Conservation (phyloP, 2,329 filamentous ascomycete genomes). For the Neonectria faginata region DNA sequence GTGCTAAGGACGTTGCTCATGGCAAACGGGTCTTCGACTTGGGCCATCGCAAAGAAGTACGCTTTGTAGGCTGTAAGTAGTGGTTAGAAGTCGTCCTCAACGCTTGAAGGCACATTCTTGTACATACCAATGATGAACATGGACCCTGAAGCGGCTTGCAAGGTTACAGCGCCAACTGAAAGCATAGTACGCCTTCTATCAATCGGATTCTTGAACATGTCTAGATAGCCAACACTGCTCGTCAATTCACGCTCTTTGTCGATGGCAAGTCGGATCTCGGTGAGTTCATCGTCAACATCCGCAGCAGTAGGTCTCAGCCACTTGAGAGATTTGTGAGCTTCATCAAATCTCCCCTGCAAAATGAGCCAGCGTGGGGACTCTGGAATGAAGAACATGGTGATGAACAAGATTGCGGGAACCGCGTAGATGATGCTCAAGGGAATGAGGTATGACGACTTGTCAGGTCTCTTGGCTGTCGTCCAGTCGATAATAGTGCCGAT, state of each 20-base stretch:
- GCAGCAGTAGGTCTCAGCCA: constrained; percentile 32
- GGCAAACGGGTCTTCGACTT: constrained; percentile 38
- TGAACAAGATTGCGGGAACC: constrained; percentile 30
- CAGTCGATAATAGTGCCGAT: constrained; percentile 41
- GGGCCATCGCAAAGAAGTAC: constrained; percentile 42
- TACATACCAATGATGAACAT: constrained; percentile 43
- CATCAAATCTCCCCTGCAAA: constrained; percentile 35
- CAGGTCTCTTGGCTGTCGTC: constrained; percentile 36
- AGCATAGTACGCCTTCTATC: constrained; percentile 36
- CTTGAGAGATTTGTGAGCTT: constrained; percentile 31
- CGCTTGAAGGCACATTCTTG: rapidly evolving
- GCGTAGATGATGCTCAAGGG: constrained; percentile 38
- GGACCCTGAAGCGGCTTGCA: constrained; percentile 38
- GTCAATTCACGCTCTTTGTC: constrained; percentile 28
- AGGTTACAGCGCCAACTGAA: constrained; percentile 32
- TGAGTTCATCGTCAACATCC: constrained; percentile 29
- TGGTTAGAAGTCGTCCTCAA: rapidly evolving
- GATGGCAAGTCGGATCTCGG: constrained; percentile 34
- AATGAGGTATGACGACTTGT: constrained; percentile 38
- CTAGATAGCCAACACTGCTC: constrained; percentile 29
- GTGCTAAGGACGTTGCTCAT: constrained; percentile 43
- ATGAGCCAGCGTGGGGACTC: constrained; percentile 42
- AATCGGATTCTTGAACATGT: constrained; percentile 38
- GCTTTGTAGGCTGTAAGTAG: constrained; percentile 36
- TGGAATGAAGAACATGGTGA: constrained; percentile 34